phyloP scores from a whole-genome alignment of 176 grass and related monocot species.

The Luzula sylvatica region DNA sequence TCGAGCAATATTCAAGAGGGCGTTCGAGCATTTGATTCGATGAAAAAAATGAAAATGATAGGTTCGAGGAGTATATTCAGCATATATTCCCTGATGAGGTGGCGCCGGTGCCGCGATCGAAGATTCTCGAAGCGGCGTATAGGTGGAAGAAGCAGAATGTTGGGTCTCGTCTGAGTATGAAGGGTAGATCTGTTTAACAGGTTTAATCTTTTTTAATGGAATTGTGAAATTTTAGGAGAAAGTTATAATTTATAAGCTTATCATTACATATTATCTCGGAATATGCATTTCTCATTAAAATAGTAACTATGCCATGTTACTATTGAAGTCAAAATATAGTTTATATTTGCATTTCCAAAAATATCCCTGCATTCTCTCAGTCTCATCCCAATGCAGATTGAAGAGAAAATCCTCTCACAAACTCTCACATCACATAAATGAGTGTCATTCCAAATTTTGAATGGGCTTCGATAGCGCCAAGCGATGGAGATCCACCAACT shows the following conservation, averaged over 20 bases:
- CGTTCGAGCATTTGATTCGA: slow-evolving; percentile 78
- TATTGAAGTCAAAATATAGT: neutral
- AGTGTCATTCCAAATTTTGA: neutral
- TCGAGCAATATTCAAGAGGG: slow-evolving; percentile 77
- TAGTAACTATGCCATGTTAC: neutral
- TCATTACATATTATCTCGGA: too few species aligned
- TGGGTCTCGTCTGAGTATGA: slow-evolving; percentile 39
- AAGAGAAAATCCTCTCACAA: neutral
- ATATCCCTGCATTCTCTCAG: neutral
- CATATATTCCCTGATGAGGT: slow-evolving; percentile 95
- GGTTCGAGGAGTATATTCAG: slow-evolving; percentile 83
- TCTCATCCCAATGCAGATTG: neutral
- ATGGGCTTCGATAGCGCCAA: neutral
- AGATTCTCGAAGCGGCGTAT: slow-evolving; percentile 80
- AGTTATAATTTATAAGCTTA: too few species aligned
- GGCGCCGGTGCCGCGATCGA: slow-evolving; percentile 54
- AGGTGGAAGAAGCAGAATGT: slow-evolving; percentile 79
- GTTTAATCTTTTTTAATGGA: too few species aligned
- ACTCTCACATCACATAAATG: neutral
- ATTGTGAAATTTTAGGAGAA: too few species aligned
- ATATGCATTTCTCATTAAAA: too few species aligned
- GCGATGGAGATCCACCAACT: slow-evolving; percentile 1
- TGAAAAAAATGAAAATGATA: too few species aligned
- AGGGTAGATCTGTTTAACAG: too few species aligned
- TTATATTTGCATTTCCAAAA: neutral